phyloP scores from a whole-genome alignment of 2,329 filamentous ascomycete species.

The Parascedosporium putredinis region DNA sequence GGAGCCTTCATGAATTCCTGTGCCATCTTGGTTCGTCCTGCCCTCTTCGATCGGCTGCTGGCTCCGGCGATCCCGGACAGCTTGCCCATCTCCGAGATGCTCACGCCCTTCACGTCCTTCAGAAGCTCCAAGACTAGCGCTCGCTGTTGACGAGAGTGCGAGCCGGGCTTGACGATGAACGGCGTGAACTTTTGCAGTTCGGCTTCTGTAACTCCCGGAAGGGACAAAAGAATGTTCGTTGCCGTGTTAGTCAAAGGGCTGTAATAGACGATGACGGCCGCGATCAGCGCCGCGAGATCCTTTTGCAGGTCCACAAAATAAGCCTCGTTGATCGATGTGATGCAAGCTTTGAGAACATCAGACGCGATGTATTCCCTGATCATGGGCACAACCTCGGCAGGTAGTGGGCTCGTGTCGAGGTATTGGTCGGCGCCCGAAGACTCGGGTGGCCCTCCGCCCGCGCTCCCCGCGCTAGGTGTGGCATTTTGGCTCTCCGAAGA shows the following conservation, averaged over 20 bases:
- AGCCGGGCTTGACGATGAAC: conserved; percentile 45
- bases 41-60: conserved; percentile 28
- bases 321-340: conserved; percentile 83
- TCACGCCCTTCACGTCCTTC: conserved; percentile 78
- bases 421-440: conserved; percentile 10
- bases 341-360: conserved; percentile 80
- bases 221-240: conserved; percentile 60
- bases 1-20: conserved; percentile 55
- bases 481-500: conserved; percentile 9
- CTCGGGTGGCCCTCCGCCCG: conserved; percentile 13
- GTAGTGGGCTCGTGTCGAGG: conserved; percentile 34
- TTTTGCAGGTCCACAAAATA: conserved; percentile 97
- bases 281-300: conserved; percentile 80
- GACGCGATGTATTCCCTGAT: conserved; percentile 85
- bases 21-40: conserved; percentile 47
- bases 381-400: conserved; percentile 44
- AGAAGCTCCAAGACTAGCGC: conserved; percentile 75
- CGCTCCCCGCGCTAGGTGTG: conserved; percentile 17
- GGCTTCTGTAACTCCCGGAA: conserved; percentile 63
- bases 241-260: conserved; percentile 59
- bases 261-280: conserved; percentile 72
- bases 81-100: conserved; percentile 87
- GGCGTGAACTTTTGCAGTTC: conserved; percentile 57
- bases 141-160: conserved; percentile 65
- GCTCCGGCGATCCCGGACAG: conserved; percentile 40